phyloP scores from a whole-genome alignment of 257 asterid genomes.

The Orobanche coerulescens region DNA sequence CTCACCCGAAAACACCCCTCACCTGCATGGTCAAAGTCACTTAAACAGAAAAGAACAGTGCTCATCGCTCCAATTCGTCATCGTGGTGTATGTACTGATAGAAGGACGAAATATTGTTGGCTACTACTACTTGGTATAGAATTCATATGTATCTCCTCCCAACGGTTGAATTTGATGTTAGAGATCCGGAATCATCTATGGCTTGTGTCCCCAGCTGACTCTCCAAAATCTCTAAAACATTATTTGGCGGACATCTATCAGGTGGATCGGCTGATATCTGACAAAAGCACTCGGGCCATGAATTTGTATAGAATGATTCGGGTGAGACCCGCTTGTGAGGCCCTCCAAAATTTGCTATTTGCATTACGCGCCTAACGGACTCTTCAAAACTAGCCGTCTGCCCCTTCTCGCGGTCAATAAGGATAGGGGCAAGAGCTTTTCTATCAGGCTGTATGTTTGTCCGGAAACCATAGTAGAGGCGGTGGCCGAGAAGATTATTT shows the following conservation, averaged over 20 bases:
- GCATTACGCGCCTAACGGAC: slow-evolving; percentile 67
- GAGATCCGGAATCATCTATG: slow-evolving; percentile 26
- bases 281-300: slow-evolving; percentile 99
- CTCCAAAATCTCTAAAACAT: slow-evolving; percentile 43
- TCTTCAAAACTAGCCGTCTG: slow-evolving; percentile 58
- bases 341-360: slow-evolving; percentile 73
- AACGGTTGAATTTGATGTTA: slow-evolving; percentile 33
- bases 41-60: slow-evolving; percentile 1
- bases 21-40: too few relatives aligned
- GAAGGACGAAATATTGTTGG: slow-evolving; percentile 10
- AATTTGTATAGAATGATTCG: slow-evolving; percentile 82
- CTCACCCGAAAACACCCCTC: too few relatives aligned
- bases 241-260: slow-evolving; percentile 64
- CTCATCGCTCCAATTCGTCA: slow-evolving; percentile 2
- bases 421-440: slow-evolving; percentile 80
- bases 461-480: slow-evolving; percentile 92
- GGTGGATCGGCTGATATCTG: slow-evolving; percentile 59
- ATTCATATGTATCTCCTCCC: slow-evolving; percentile 13
- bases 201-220: slow-evolving; percentile 33
- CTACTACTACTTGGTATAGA: not conserved
- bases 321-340: slow-evolving; percentile 82
- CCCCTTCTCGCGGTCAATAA: slow-evolving; percentile 71
- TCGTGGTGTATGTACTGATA: slow-evolving; percentile 12
- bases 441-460: slow-evolving; percentile 81
- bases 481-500: slow-evolving; percentile 93